A percentile compares a stretch with the other conserved stretches of the same genome.
These are phyloP conservation scores for Rhodotorula taiwanensis DNA, from an alignment of 768 basidiomycete species.

Conservation along the genomic window DNA sequence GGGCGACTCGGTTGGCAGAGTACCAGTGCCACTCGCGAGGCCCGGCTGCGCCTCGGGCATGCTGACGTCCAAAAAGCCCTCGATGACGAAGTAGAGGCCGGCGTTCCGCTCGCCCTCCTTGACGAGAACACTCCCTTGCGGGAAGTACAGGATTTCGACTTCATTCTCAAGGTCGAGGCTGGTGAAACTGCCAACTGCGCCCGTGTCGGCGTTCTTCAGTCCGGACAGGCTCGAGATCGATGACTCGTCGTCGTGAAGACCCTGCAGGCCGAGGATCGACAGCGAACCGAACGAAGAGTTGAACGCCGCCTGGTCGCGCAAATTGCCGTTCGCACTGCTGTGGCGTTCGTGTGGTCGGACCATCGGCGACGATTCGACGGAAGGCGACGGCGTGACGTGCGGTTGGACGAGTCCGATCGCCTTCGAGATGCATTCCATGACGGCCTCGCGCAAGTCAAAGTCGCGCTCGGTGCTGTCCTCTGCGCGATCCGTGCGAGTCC, in stretches of 20 bases:
- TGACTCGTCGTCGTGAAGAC: conserved; percentile 43
- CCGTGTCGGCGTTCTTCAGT: conserved; percentile 51
- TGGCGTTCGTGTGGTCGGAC: conserved; percentile 35
- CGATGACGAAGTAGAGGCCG: conserved; percentile 90
- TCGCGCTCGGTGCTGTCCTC: conserved; percentile 51
- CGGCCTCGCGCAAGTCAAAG: conserved; percentile 90
- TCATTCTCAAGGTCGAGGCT: conserved; percentile 82
- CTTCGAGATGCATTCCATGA: conserved; percentile 95
- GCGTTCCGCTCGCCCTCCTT: conserved; percentile 69
- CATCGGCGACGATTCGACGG: conserved; percentile 44
- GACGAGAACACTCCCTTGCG: conserved; percentile 74
- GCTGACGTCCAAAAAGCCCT: conserved; percentile 88
- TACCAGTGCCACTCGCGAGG: background rate
- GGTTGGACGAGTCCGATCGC: conserved; percentile 91
- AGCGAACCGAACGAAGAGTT: conserved; percentile 43
- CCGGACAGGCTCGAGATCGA: conserved; percentile 26
- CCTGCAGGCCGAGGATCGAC: conserved; percentile 40
- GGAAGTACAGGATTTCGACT: conserved; percentile 89
- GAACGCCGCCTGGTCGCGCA: conserved; percentile 37
- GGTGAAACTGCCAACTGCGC: conserved; percentile 51
- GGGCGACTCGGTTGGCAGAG: background rate
- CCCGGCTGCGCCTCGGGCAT: conserved; percentile 51
- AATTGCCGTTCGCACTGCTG: background rate
- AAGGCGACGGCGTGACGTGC: conserved; percentile 45
- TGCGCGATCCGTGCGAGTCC: background rate